Evolutionary conservation across 1,284 basidiomycete genomes (phyloP), one percentile per base, ranked within the genome.

Genomic region (Leccinum angustisporum): DNA sequence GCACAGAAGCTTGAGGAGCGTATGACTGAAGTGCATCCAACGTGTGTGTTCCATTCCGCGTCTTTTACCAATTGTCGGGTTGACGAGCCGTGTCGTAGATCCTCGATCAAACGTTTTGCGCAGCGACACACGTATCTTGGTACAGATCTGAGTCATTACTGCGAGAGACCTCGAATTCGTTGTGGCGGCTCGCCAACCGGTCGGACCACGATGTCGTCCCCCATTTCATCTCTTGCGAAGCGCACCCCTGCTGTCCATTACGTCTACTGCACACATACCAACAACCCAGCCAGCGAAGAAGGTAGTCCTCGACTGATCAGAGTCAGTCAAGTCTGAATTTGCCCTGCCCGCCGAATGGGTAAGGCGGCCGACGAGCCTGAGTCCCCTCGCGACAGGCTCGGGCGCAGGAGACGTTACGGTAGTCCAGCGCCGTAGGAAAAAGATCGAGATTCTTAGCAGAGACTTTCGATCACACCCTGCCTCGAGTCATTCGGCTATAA

Each of bases 61-160:
- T 51, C 14, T 30, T 36, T 30, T 46, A 46, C 43, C 18, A 21
- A 48, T 48, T 13, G 11, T 21, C 21, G 18, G 6, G 18, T 51
- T 51, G 25, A 63, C 25, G 48, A 27, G 51, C 13, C 25, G 18
- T 38, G 2, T 14, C 31, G 40, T 30, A 94, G 95, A 97, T 72
- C 87, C 92, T 87, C 92, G 0, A 92, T 97, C 72, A 94, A 97
- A 73, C 88, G 94, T 2, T 95, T 98, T 67, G 94, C 95, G 0
- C 90, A 95, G 70, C 84, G 94, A 36, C 91, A 94, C 74, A 90
- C 88, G 21, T 97, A 97, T 75, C 82, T 90, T 48, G 88, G 88
- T 43, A 87, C 92, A 18, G 96, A 98, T 70, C 25, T 27, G 88
- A 36, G 34, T 93, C 34, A 96, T 98, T 63, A 94, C 95, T 1